Base-by-base conservation (phyloP, 2,329 filamentous ascomycete genomes). In the Leptosphaerulina australis region DNA sequence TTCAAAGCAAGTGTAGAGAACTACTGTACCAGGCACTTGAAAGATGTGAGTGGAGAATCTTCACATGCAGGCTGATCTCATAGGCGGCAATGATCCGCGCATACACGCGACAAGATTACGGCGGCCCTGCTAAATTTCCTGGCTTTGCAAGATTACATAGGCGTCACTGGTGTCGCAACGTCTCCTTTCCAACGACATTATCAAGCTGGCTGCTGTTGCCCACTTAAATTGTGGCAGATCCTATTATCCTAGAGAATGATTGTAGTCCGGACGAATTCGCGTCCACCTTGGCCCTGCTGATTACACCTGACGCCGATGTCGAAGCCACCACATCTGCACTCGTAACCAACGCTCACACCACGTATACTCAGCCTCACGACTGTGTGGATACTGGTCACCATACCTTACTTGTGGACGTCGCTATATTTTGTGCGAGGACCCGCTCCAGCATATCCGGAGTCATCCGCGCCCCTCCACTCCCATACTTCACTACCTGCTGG, bases 381-480 rank as follows among this genome's bases (percentile, higher is more conserved):
- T 31, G 26, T n/a, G 24, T 41, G 18, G 37, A 31, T 36, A 9
- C 38, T 21, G 35, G 31, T 53, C 45, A 30, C 49, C 40, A 38
- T 47, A 38, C 30, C 20, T 51, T 68, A 37, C 58, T 69, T 25
- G 56, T 55, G 6, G 46, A 65, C 55, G 44, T 70, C 48, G 65
- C 65, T 15, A 44, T 59, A 34, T 57, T 68, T 26, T 67, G 61
- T 50, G 53, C 60, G n/a, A 53, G 44, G 22, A 58, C 67, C 44
- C 60, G 55, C 44, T 57, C 46, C 53, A 74, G 79, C 55, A 65
- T 87, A 55, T 76, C 79, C 59, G 86, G 86, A 58, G 78, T 80
- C 62, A 76, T 87, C 64, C 73, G 74, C 60, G 74, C 75, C 37
- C 78, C 85, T 50, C 76, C 79, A 30, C 80, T 89, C 2, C 85